Base-by-base conservation (phyloP, 176 grass and related monocot genomes). In the Rhynchospora pubera region DNA sequence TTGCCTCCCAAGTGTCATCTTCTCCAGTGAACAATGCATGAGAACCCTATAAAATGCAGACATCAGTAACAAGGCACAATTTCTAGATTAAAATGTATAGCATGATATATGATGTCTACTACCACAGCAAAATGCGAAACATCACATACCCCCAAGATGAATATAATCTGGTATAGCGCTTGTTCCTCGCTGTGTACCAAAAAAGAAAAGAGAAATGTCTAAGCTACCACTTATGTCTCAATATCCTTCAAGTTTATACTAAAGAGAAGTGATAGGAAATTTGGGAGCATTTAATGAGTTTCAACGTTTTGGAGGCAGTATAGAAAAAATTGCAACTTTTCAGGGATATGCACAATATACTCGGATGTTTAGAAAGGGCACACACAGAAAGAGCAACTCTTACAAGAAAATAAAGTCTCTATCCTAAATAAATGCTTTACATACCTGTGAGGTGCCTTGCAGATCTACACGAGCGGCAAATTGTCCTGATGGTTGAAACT, bases 1-100 rank as follows among this genome's bases (percentile, higher is more conserved):
- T 95, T 58, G 96, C 92, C 79, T 99, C 96, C 96, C 96, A 98
- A 39, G 87, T 94, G 89, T 93, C 84, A 88, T 98, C 96, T 78
- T 91, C 90, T 84, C 96, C 92, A 62, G 92, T 98, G 87, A 98
- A 98, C 82, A 99, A 87, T 81, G 86, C 92, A 84, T 98, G 96
- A 72, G 94, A 85, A 30, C 85, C 92, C 96, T 98, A 86, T 53
- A 87, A 47, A 23, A 50, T n/a, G 45, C 23, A 14, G 64, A 48
- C 19, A 52, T 74, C 67, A 48, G 19, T 74, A 51, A 50, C 15
- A 28, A 30, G 22, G 48, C 22, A 16, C 11, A 15, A 16, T 55
- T 24, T 53, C 14, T 77, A 55, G 51, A 28, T 56, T 72, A 55
- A 56, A 56, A 34, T 32, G 6, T 77, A 76, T 77, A 14, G 50